Evolutionary conservation across 2,329 filamentous ascomycete species (phyloP).

Genomic region (Sclerotinia spermophila): DNA sequence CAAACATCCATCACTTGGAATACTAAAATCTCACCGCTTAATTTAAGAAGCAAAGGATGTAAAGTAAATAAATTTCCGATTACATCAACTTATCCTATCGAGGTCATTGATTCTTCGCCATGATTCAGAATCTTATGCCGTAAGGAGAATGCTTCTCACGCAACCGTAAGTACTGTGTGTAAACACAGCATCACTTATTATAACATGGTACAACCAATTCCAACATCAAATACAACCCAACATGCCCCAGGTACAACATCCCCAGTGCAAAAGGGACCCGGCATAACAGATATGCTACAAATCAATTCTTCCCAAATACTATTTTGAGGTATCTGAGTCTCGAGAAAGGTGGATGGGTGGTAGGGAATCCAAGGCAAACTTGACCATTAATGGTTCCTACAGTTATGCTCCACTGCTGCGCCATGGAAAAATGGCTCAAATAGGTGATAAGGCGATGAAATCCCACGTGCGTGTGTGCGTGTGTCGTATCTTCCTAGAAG

Average conservation of each 20-base stretch:
- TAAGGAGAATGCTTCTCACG: neutral
- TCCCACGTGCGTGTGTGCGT: conserved; percentile 6
- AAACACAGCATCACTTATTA: neutral
- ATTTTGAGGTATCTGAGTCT: conserved; percentile 2
- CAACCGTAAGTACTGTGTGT: neutral
- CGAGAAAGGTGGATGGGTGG: neutral
- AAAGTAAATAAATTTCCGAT: conserved; percentile 9
- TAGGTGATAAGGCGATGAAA: neutral
- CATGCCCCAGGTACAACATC: neutral
- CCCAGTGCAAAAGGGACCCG: conserved; percentile 2
- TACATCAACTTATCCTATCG: neutral
- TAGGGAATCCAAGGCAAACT: neutral
- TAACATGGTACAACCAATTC: neutral
- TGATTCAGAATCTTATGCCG: neutral
- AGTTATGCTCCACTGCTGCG: conserved; percentile 6
- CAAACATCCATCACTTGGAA: neutral
- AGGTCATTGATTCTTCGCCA: conserved; percentile 6
- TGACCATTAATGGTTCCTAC: neutral
- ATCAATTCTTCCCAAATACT: neutral
- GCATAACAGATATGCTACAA: neutral
- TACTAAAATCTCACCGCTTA: neutral
- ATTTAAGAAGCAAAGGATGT: neutral
- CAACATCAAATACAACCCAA: conserved; percentile 7
- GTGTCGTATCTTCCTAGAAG: neutral
- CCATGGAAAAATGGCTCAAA: neutral